A percentile compares a stretch with the other conserved stretches of the same genome.
These are phyloP conservation scores for Withania somnifera DNA, from an alignment of 305 asterid genomes.

Conservation along the genomic window DNA sequence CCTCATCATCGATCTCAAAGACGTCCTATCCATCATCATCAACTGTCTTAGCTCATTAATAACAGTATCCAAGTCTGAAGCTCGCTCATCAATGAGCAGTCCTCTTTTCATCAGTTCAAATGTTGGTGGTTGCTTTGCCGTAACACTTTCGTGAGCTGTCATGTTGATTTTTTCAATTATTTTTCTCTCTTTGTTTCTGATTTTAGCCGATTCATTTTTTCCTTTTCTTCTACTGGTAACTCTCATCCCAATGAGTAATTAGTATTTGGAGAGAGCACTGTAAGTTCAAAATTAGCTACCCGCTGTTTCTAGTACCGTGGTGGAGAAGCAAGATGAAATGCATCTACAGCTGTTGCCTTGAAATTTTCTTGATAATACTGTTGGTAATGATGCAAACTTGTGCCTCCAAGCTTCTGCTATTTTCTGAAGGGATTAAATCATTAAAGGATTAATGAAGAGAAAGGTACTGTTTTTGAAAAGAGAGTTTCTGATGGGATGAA, in stretches of 20 bases:
- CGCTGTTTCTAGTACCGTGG: slow-evolving; percentile 48
- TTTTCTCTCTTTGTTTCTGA: slow-evolving; percentile 15
- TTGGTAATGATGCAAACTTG: slow-evolving; percentile 28
- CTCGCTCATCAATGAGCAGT: slow-evolving; percentile 20
- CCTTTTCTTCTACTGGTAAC: slow-evolving; percentile 12
- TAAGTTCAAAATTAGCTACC: slow-evolving; percentile 33
- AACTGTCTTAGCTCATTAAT: slow-evolving; percentile 23
- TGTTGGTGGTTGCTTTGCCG: slow-evolving; percentile 25
- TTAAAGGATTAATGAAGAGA: not conserved
- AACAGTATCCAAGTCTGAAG: slow-evolving; percentile 15
- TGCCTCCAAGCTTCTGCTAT: slow-evolving; percentile 12
- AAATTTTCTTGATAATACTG: slow-evolving; percentile 16
- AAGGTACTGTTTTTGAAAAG: not conserved
- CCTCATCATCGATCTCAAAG: slow-evolving; percentile 23
- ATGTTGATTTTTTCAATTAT: slow-evolving; percentile 17
- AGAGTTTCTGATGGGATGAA: too few relatives aligned
- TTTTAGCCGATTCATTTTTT: slow-evolving; percentile 14
- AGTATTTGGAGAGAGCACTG: slow-evolving; percentile 21
- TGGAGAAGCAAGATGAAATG: slow-evolving; percentile 24
- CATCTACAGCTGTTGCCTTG: slow-evolving; percentile 20
- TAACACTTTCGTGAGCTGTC: slow-evolving; percentile 32
- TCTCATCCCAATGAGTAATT: slow-evolving; percentile 2
- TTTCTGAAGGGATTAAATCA: not conserved
- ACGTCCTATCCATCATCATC: slow-evolving; percentile 18
- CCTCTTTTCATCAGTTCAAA: slow-evolving; percentile 12